phyloP scores from a whole-genome alignment of 805 yeast genomes.

The Sugiyamaella valdiviana region DNA sequence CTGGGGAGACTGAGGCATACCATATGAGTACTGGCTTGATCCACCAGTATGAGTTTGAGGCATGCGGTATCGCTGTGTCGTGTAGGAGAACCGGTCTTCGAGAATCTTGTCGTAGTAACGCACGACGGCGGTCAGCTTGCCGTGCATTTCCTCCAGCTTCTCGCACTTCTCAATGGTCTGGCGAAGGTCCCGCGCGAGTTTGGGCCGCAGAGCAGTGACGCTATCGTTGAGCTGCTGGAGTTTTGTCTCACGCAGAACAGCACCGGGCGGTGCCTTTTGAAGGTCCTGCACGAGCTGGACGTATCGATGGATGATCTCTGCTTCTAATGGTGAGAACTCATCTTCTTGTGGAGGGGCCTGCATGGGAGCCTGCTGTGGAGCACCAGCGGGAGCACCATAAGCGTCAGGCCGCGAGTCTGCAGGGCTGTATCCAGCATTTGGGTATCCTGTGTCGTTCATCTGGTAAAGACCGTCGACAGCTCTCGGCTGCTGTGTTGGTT shows the following conservation, averaged over 20 bases:
- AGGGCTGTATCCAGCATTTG: too few species aligned
- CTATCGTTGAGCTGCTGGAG: slow-evolving; percentile 54
- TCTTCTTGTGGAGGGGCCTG: slow-evolving; percentile 10
- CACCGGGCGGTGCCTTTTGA: slow-evolving; percentile 41
- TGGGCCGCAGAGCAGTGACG: slow-evolving; percentile 60
- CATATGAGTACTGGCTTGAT: background rate
- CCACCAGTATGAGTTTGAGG: slow-evolving; percentile 16
- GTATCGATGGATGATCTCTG: slow-evolving; percentile 61
- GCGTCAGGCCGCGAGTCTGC: too few species aligned
- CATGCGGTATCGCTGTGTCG: slow-evolving; percentile 23
- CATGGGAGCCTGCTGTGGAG: background rate
- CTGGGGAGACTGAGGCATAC: slow-evolving; percentile 20
- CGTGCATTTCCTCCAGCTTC: slow-evolving; percentile 60
- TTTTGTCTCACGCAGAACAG: slow-evolving; percentile 42
- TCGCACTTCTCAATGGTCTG: slow-evolving; percentile 60
- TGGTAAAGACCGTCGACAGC: background rate
- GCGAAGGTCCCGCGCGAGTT: slow-evolving; percentile 53
- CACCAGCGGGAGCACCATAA: background rate
- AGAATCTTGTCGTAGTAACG: slow-evolving; percentile 70
- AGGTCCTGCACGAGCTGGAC: slow-evolving; percentile 56
- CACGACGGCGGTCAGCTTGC: slow-evolving; percentile 68
- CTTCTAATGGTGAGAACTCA: slow-evolving; percentile 54
- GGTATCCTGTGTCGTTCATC: background rate
- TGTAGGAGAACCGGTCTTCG: slow-evolving; percentile 46
- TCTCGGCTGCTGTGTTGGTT: background rate